These are phyloP conservation scores for Podila clonocystis DNA, from an alignment of 192 early-diverging fungal species.

Conservation along the genomic window DNA sequence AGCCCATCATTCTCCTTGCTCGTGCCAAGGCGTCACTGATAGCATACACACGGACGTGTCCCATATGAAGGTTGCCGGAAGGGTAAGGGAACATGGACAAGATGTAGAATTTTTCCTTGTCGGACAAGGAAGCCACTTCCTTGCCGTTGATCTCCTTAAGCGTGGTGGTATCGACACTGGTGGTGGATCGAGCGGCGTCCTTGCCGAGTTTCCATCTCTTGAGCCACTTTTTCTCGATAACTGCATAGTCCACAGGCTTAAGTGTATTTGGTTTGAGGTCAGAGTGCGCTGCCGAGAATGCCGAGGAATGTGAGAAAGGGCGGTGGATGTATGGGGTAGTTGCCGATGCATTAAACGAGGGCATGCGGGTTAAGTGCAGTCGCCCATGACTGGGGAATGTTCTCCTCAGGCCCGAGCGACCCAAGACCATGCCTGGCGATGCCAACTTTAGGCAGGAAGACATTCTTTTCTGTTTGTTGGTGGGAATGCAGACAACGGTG, in stretches of 20 bases:
- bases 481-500: background rate
- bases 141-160: background rate
- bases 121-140: constrained; percentile 1
- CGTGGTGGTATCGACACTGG: background rate
- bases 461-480: background rate
- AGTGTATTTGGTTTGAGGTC: constrained; percentile 2
- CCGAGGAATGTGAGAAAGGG: constrained; percentile 11
- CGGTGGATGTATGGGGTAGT: background rate
- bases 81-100: constrained; percentile 98
- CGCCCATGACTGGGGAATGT: background rate
- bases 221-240: constrained; percentile 74
- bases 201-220: constrained; percentile 56
- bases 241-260: constrained; percentile 56
- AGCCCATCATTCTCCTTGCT: constrained; percentile 79
- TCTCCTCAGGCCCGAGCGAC: background rate
- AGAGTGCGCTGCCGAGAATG: constrained; percentile 7
- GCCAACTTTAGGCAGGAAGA: background rate
- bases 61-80: constrained; percentile 92
- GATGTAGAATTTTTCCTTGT: constrained; percentile 76
- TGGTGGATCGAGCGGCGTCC: background rate
- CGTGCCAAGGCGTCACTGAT: constrained; percentile 89
- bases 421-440: background rate
- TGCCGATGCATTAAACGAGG: no score
- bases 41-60: constrained; percentile 96
- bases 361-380: background rate